Base-by-base conservation (phyloP, 2,329 filamentous ascomycete species). In the Cadophora sp. region DNA sequence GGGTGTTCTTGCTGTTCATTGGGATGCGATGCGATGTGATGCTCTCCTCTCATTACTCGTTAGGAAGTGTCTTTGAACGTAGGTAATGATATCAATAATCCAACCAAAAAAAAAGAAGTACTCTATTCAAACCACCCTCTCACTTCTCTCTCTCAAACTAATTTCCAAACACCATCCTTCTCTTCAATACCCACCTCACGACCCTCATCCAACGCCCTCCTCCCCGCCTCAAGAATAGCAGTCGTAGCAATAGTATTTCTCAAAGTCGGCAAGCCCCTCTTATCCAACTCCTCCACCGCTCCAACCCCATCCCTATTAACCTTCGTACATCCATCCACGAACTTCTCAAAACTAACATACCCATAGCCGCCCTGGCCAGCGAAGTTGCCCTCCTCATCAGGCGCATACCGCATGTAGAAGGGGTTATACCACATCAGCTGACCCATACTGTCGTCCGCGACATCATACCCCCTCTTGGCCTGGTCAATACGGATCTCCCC, bases 281-380 rank as follows among this genome's bases (percentile, higher is more conserved):
- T 85, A 74, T 97, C 94, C 39, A 97, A 83, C 70, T 94, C 89
- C 30, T 89, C 89, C 1, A 95, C 84, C 60, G 87, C 92, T 58
- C 90, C 83, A 51, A 85, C 83, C 24, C 92, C 91, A 36, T 91
- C 87, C 76, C 96, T 96, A 65, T 97, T 76, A 62, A 97, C 83
- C 6, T 88, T 87, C 53, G 88, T 88, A 77, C 93, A 93, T 14
- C 91, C 94, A 78, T 97, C 93, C 59, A 97, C 89, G 79, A 97
- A 97, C 81, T 97, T 97, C 82, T 97, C 94, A 76, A 97, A 94
- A 22, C 91, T 96, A 66, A 97, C 87, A 80, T 97, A 97, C 41
- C 94, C 94, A 78, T 97, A 97, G 27, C 94, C 94, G 7, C 89
- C 91, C 82, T 97, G 94, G 43, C 94, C 94, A 64, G 88, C 89